A percentile compares a stretch with the other conserved stretches of the same genome.
These are phyloP conservation scores for Leccinum barrowsii DNA, from an alignment of 768 basidiomycete genomes.

Conservation along the genomic window DNA sequence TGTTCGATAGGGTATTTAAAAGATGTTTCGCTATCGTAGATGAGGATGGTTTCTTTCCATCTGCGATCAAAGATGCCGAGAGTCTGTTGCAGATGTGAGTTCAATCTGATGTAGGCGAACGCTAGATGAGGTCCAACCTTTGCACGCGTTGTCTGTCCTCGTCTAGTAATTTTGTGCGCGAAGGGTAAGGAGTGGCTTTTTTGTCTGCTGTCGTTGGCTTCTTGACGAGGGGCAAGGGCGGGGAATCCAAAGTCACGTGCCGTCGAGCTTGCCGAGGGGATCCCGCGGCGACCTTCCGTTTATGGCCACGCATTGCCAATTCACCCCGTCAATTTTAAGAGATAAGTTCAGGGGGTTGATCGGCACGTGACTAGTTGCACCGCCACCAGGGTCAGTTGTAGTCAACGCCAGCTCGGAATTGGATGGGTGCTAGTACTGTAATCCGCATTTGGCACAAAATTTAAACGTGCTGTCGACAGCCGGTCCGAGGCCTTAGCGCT, in stretches of 20 bases:
- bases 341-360: constrained; percentile 7
- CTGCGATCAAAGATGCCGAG: constrained; percentile 29
- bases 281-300: too few relatives aligned
- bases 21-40: constrained; percentile 55
- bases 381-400: not conserved
- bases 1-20: constrained; percentile 56
- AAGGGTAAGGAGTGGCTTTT: constrained; percentile 6
- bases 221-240: constrained; percentile 19
- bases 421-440: too few relatives aligned
- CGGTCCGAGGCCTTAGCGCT: too few relatives aligned
- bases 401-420: too few relatives aligned
- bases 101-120: not conserved
- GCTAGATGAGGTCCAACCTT: constrained; percentile 6
- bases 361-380: constrained; percentile 9
- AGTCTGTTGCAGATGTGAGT: constrained; percentile 18
- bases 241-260: too few relatives aligned
- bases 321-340: too few relatives aligned
- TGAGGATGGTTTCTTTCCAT: constrained; percentile 35
- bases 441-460: too few relatives aligned
- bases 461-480: too few relatives aligned
- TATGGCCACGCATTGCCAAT: too few relatives aligned
- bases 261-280: too few relatives aligned
- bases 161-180: constrained; percentile 9
- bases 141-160: constrained; percentile 18
- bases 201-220: constrained; percentile 16